These are phyloP conservation scores for Lactifluus echinatus DNA, from an alignment of 768 basidiomycete species.

Conservation along the genomic window DNA sequence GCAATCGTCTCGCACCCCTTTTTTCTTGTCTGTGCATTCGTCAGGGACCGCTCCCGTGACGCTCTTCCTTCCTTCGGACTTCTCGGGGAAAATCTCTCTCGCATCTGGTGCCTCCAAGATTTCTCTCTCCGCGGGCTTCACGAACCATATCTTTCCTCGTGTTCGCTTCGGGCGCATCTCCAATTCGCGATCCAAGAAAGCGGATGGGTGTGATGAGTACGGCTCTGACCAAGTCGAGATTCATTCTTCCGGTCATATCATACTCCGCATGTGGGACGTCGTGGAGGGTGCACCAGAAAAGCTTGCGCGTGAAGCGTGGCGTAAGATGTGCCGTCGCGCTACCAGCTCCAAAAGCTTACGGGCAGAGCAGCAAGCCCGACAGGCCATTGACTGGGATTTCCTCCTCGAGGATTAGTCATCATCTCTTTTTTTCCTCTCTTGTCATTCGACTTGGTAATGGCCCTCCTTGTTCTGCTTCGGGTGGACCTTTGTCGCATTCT, in stretches of 20 bases:
- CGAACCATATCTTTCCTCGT: constrained; percentile 47
- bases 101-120: constrained; percentile 36
- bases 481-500: constrained; percentile 1
- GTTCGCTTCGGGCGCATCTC: constrained; percentile 26
- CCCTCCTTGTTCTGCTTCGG: background rate
- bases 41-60: constrained; percentile 54
- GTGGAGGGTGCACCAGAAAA: constrained; percentile 57
- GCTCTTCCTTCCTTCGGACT: constrained; percentile 73
- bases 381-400: constrained; percentile 68
- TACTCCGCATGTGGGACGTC: constrained; percentile 76
- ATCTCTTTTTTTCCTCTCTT: background rate
- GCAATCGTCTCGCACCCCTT: constrained; percentile 27
- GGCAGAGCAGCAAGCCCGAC: constrained; percentile 31
- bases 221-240: constrained; percentile 51
- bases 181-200: constrained; percentile 18
- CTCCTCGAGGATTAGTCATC: constrained; percentile 52
- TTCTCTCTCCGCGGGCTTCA: constrained; percentile 60
- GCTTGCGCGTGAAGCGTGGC: constrained; percentile 46
- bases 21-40: constrained; percentile 49
- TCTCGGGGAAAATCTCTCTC: constrained; percentile 62
- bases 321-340: constrained; percentile 39
- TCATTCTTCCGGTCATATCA: constrained; percentile 49
- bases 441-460: background rate
- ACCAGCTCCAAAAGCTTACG: constrained; percentile 45
- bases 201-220: constrained; percentile 24